Evolutionary conservation across 768 basidiomycete genomes (phyloP), one percentile per base, ranked within the genome.

Genomic region (Agrocybe pediades): DNA sequence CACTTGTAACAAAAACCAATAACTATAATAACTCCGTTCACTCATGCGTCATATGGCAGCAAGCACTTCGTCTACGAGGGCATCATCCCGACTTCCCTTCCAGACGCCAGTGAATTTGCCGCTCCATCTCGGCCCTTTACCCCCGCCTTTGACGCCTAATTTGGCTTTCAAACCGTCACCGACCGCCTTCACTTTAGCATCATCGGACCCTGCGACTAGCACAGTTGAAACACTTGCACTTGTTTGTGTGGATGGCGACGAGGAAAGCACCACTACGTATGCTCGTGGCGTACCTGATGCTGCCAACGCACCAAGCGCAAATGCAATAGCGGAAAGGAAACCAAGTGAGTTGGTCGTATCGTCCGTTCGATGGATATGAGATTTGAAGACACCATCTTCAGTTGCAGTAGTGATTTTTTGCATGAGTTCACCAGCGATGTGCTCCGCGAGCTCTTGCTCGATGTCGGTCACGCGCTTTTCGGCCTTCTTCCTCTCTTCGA

Each of bases 71-170:
- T 74, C 68, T 3, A 83, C 69, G 1, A 59, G 42, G 8, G 55
- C 61, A 21, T 69, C 70, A 57, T 86, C 83, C 54, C 74, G 75
- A 4, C 56, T 68, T 16, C 72, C 74, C 60, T 78, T 80, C 86
- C 86, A 88, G 13, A 84, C 78, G 0, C 89, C 89, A 6, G 67
- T 75, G 51, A 77, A 79, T 65, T 91, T 87, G 9, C 90, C 90
- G 56, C 89, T 90, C 86, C 90, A 92, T 60, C 79, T 81, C 16
- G 72, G 59, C 1, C 88, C 90, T 62, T 87, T 90, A 3, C 90
- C 89, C 9, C 91, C 91, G 6, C 91, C 91, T 71, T 86, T 92
- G 43, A 88, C 75, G 8, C 74, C 74, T 24, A 88, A 71, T 57
- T 78, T 83, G 4, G 69, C 63, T 65, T 83, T 89, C 40, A 88